phyloP scores from a whole-genome alignment of 2,329 filamentous ascomycete species.

The Sclerotinia glacialis region DNA sequence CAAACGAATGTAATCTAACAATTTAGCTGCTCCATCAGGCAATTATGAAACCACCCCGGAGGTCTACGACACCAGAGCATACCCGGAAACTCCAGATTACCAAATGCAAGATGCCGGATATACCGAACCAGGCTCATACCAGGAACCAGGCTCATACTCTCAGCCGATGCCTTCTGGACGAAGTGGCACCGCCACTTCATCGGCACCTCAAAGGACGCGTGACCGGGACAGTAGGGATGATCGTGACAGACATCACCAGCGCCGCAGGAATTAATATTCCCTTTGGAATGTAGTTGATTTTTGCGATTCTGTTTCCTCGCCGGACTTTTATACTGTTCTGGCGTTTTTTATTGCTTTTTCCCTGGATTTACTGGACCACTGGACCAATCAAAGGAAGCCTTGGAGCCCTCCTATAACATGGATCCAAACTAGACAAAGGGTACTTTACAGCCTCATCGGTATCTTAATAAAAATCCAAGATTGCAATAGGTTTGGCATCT shows the following conservation, averaged over 20 bases:
- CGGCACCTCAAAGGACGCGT: constrained; percentile 29
- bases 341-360: constrained; percentile 34
- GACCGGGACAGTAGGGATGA: constrained; percentile 35
- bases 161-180: constrained; percentile 31
- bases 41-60: constrained; percentile 28
- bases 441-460: constrained; percentile 28
- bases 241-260: constrained; percentile 31
- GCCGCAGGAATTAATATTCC: constrained; percentile 30
- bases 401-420: constrained; percentile 30
- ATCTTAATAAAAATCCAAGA: constrained; percentile 28
- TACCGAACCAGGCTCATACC: constrained; percentile 27
- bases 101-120: constrained; percentile 23
- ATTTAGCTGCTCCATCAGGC: constrained; percentile 35
- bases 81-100: constrained; percentile 28
- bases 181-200: constrained; percentile 32
- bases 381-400: constrained; percentile 26
- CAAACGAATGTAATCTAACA: constrained; percentile 38
- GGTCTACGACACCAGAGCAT: constrained; percentile 30
- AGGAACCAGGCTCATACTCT: constrained; percentile 29
- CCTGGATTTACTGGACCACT: constrained; percentile 30
- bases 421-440: constrained; percentile 31
- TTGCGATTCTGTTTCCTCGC: constrained; percentile 23
- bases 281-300: constrained; percentile 28
- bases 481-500: constrained; percentile 28
- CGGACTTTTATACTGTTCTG: constrained; percentile 33